A percentile compares a stretch with the other conserved stretches of the same genome.
Conservation (phyloP, 148 eudicot species). For the Selenicereus undatus region DNA sequence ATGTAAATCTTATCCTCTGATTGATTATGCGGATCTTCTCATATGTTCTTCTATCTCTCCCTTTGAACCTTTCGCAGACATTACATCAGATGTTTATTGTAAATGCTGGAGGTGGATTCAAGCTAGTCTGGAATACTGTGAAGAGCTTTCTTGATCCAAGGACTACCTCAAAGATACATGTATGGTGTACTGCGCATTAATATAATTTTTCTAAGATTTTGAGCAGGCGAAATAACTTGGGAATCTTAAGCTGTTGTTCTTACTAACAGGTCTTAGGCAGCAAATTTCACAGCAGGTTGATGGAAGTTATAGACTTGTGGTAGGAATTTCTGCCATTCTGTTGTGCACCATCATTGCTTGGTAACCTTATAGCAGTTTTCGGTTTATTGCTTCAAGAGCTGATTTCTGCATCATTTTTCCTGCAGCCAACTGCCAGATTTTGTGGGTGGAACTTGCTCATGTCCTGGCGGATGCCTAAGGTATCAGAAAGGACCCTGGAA, state of each 20-base stretch:
- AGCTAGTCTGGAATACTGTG: conserved; percentile 77
- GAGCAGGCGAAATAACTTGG: background rate
- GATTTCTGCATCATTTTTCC: conserved; percentile 19
- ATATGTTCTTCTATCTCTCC: conserved; percentile 2
- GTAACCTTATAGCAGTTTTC: conserved; percentile 7
- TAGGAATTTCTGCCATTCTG: conserved; percentile 22
- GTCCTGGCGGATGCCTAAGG: conserved; percentile 86
- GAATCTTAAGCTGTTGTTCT: conserved; percentile 7
- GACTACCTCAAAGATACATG: conserved; percentile 67
- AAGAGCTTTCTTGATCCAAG: conserved; percentile 65
- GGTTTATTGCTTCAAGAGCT: conserved; percentile 18
- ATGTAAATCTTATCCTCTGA: background rate
- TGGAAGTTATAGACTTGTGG: conserved; percentile 63
- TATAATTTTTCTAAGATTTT: conserved; percentile 7
- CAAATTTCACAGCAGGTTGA: conserved; percentile 49
- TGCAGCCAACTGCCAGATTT: conserved; percentile 90
- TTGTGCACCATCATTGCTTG: conserved; percentile 15
- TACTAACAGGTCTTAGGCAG: conserved; percentile 54
- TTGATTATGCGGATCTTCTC: background rate
- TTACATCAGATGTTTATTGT: conserved; percentile 70
- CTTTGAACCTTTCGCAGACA: conserved; percentile 41
- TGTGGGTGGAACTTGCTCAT: conserved; percentile 86
- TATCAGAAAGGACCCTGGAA: conserved; percentile 97
- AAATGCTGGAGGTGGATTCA: conserved; percentile 79
- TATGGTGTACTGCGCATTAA: conserved; percentile 6